Evolutionary conservation across 495 filamentous ascomycete genomes (phyloP), one percentile per base, ranked within the genome.

Genomic region (Penicillium cataractarum): DNA sequence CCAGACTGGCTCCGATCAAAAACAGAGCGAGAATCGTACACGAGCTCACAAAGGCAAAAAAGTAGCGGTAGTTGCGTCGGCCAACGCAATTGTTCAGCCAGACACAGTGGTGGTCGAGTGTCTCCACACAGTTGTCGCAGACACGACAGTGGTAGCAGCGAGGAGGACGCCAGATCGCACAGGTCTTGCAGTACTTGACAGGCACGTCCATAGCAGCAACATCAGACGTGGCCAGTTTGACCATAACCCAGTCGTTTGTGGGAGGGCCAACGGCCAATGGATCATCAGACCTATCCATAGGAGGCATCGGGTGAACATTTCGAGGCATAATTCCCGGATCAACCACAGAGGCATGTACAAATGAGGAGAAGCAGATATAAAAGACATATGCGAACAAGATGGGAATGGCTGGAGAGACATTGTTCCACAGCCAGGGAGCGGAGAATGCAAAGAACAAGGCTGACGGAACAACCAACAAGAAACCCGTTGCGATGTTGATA

Each of bases 61-160:
- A 99, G 69, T 95, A 99, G 53, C 96, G 92, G 75, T 99, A 99
- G 75, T 99, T 99, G 57, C 95, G 91, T 35, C 96, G 90, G 6
- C 95, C 95, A 48, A 99, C 90, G 75, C 95, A 99, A 74, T 98
- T 99, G 77, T 99, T 99, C 54, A 99, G 86, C 96, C 96, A 99
- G 22, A 98, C 92, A 68, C 95, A 99, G 79, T 99, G 95, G 69
- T 99, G 95, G 70, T 99, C 95, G 65, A 97, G 93, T 0, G 94
- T 97, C 73, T 99, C 95, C 49, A 99, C 86, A 72, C 95, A 99
- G 71, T 94, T 96, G 76, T 99, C 93, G 72, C 95, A 99, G 32
- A 97, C 81, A 57, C 96, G 92, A 76, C 95, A 99, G 74, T 99
- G 95, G 70, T 98, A 96, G 65, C 91, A 92, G 29, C 95, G 89